Percentiles rank a stretch among this genome's conserved stretches.
Conservation (phyloP, 805 yeast species). For the Hanseniaspora osmophila region DNA sequence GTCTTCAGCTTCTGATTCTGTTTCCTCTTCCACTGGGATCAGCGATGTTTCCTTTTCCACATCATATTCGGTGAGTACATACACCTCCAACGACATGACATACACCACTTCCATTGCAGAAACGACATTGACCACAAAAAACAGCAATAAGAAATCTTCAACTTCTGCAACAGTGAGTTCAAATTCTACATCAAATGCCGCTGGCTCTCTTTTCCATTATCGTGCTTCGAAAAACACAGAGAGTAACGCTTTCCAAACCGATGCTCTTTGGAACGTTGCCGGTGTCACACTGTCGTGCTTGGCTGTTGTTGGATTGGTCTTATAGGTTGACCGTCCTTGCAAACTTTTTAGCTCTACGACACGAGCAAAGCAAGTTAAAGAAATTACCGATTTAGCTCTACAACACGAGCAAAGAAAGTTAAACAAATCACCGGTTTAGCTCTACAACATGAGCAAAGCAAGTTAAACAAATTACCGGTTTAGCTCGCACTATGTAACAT, state of each 20-base stretch:
- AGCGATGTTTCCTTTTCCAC: background rate
- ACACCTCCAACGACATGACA: constrained; percentile 2
- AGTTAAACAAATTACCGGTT: no score
- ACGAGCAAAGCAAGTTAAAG: no score
- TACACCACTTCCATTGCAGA: constrained; percentile 1
- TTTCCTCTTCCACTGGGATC: background rate
- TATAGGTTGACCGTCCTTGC: no score
- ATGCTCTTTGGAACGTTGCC: no score
- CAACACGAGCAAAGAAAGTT: no score
- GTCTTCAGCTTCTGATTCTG: background rate
- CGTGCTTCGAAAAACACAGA: background rate
- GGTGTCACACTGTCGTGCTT: no score
- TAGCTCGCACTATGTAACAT: no score
- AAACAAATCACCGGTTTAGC: no score
- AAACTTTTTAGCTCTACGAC: no score
- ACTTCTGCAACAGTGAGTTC: background rate
- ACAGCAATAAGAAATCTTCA: background rate
- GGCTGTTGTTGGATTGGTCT: no score
- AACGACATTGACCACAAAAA: background rate
- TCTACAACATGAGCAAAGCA: no score
- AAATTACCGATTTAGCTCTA: no score
- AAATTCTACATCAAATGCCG: background rate
- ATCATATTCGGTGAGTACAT: background rate
- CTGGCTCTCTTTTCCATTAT: background rate
- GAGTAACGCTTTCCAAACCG: background rate